Conservation (phyloP, 768 basidiomycete genomes). For the Hysterangium stoloniferum region DNA sequence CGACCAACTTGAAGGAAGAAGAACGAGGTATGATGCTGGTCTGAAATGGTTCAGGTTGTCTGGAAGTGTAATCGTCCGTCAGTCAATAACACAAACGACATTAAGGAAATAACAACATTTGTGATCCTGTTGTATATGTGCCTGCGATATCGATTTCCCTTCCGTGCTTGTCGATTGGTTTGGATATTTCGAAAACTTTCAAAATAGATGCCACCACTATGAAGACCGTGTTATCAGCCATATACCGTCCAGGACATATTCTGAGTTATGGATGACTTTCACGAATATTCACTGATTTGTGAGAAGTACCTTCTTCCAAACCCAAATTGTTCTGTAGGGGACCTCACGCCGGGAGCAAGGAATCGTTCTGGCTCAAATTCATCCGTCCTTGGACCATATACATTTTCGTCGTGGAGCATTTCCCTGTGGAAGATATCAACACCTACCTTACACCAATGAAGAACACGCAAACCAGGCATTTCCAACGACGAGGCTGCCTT, state of each 20-base stretch:
- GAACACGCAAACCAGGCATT: conserved; percentile 2
- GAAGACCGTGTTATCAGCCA: conserved; percentile 60
- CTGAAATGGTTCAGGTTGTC: not conserved
- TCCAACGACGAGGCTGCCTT: conserved; percentile 7
- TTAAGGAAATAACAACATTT: too few species aligned
- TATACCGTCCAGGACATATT: conserved; percentile 52
- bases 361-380: conserved; percentile 32
- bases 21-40: not conserved
- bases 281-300: not conserved
- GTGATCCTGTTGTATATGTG: not conserved
- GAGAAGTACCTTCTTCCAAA: conserved; percentile 25
- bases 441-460: not conserved
- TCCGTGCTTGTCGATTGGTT: conserved; percentile 19
- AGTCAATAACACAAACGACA: not conserved
- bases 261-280: conserved; percentile 12
- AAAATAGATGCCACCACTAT: conserved; percentile 47
- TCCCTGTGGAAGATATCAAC: not conserved
- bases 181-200: conserved; percentile 46
- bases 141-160: conserved; percentile 16
- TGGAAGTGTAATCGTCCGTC: not conserved
- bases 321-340: conserved; percentile 30
- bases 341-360: conserved; percentile 19
- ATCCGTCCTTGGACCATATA: conserved; percentile 29
- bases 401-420: conserved; percentile 32
- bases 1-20: too few species aligned